Conservation (phyloP, 306 rosid species). For the Vigna radiata region DNA sequence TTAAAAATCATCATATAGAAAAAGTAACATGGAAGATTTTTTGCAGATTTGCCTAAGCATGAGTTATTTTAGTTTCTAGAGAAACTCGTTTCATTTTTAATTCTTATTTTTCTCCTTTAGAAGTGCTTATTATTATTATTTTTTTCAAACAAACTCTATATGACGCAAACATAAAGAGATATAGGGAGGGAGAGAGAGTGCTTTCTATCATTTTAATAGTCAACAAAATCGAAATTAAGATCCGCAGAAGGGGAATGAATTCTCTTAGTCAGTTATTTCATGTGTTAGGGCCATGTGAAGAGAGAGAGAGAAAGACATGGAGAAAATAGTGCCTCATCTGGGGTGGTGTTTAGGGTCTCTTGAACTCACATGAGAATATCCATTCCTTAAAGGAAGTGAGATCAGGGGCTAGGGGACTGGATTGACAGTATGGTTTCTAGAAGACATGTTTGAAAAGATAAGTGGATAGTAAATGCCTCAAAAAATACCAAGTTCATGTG, state of each 20-base stretch:
- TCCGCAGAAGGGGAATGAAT: background rate
- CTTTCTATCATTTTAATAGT: slow-evolving; percentile 6
- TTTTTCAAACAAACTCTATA: background rate
- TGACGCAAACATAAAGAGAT: background rate
- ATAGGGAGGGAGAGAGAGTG: background rate
- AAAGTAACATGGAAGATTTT: too few relatives aligned
- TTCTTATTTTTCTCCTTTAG: too few relatives aligned
- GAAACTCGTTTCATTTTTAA: too few relatives aligned
- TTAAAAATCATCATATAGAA: too few relatives aligned
- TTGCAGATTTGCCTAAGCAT: too few relatives aligned
- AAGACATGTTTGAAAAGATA: slow-evolving; percentile 1
- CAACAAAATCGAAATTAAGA: background rate
- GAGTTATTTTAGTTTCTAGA: too few relatives aligned
- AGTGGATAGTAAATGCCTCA: background rate
- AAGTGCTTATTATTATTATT: too few relatives aligned
- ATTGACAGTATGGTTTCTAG: background rate
- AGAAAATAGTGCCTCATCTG: background rate
- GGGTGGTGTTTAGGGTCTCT: background rate
- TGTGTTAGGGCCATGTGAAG: slow-evolving; percentile 18
- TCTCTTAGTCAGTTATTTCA: background rate
- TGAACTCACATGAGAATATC: background rate
- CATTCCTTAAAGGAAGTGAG: background rate
- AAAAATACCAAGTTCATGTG: background rate
- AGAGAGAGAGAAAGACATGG: background rate
- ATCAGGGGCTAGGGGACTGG: background rate